phyloP scores from a whole-genome alignment of 2,329 filamentous ascomycete species.

The Alternaria dauci region DNA sequence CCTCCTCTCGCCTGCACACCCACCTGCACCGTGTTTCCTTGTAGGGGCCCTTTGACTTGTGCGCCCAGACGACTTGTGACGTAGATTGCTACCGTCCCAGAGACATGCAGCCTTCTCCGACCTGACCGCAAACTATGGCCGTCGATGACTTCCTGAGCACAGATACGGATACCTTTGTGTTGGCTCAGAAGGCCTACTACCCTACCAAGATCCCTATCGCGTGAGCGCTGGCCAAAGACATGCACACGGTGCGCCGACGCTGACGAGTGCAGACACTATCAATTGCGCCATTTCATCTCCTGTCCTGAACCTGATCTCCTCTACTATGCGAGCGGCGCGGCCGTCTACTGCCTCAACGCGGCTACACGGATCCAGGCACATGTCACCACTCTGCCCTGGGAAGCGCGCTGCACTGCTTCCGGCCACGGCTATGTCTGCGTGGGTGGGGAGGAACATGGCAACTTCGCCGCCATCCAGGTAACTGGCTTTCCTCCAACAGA shows the following conservation, averaged over 20 bases:
- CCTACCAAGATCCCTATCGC: slow-evolving; percentile 59
- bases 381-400: slow-evolving; percentile 73
- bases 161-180: slow-evolving; percentile 57
- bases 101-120: slow-evolving; percentile 40
- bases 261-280: slow-evolving; percentile 72
- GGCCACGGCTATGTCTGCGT: slow-evolving; percentile 89
- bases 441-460: slow-evolving; percentile 82
- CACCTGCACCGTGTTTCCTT: background rate
- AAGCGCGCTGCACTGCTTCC: slow-evolving; percentile 85
- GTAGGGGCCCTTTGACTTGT: background rate
- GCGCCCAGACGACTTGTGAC: slow-evolving; percentile 19
- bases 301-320: slow-evolving; percentile 77
- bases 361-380: slow-evolving; percentile 74
- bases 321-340: slow-evolving; percentile 82
- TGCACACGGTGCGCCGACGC: slow-evolving; percentile 1
- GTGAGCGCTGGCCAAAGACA: slow-evolving; percentile 40
- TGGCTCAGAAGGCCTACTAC: slow-evolving; percentile 57
- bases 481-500: slow-evolving; percentile 52
- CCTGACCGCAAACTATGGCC: slow-evolving; percentile 47
- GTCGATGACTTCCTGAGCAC: slow-evolving; percentile 54
- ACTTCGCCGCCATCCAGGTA: slow-evolving; percentile 82
- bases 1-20: background rate
- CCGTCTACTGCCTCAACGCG: slow-evolving; percentile 67
- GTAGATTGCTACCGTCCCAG: slow-evolving; percentile 23
- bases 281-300: slow-evolving; percentile 89